Percentiles rank a stretch among this genome's conserved stretches.
phyloP scores from a whole-genome alignment of 768 basidiomycete genomes.

The Ramaria sp. region DNA sequence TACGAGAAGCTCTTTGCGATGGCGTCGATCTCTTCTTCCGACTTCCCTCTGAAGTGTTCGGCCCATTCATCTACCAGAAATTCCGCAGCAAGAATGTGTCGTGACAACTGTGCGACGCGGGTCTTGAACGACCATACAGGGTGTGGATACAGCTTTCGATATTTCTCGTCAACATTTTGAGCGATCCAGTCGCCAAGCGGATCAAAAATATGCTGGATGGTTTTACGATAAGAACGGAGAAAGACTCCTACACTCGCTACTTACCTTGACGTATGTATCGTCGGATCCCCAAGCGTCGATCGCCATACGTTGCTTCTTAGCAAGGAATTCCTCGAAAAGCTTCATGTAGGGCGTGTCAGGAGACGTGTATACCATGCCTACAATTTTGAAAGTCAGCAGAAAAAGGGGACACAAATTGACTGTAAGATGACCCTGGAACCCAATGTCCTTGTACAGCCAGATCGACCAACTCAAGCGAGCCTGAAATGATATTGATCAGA shows the following conservation, averaged over 20 bases:
- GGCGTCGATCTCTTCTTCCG: slow-evolving; percentile 25
- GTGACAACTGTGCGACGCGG: slow-evolving; percentile 18
- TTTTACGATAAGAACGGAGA: neutral
- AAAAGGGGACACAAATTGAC: slow-evolving; percentile 13
- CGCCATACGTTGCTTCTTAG: slow-evolving; percentile 29
- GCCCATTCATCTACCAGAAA: slow-evolving; percentile 21
- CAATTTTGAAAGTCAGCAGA: neutral
- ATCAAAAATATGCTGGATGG: slow-evolving; percentile 11
- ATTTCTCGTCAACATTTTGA: slow-evolving; percentile 17
- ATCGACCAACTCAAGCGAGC: slow-evolving; percentile 70
- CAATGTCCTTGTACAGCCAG: slow-evolving; percentile 83
- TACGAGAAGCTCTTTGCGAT: slow-evolving; percentile 32
- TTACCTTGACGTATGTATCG: slow-evolving; percentile 18
- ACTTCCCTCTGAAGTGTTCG: slow-evolving; percentile 24
- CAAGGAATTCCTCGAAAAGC: slow-evolving; percentile 25
- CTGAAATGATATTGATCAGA: slow-evolving; percentile 19
- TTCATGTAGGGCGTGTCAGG: slow-evolving; percentile 30
- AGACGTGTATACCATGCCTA: slow-evolving; percentile 28
- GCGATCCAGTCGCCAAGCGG: slow-evolving; percentile 14
- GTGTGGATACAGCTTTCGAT: slow-evolving; percentile 21
- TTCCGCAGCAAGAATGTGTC: slow-evolving; percentile 26
- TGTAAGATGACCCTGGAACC: slow-evolving; percentile 74
- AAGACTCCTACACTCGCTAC: slow-evolving; percentile 14
- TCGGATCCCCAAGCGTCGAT: slow-evolving; percentile 30
- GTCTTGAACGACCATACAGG: slow-evolving; percentile 23